Base-by-base conservation (phyloP, 441 rosid species). In the Pelargonium hybrid region DNA sequence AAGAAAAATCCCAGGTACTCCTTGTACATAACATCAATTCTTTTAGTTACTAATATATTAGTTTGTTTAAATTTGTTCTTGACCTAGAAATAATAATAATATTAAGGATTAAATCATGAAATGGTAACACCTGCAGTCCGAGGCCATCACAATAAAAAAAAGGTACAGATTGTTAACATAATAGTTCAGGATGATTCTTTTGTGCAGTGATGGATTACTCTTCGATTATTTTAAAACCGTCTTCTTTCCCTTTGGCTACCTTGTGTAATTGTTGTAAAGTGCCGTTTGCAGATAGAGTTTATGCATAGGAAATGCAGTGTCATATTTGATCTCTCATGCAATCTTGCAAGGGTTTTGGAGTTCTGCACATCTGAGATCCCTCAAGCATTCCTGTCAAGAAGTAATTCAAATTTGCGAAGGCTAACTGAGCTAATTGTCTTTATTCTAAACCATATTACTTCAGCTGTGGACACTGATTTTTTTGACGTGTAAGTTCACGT, bases 321-420 rank as follows among this genome's bases (percentile, higher is more conserved):
- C 72, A 89, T 92, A 79, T 95, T 89, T 78, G 98, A 92, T 82
- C 93, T 92, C 75, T 92, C 97, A 2, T 90, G 98, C 83, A 92
- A 91, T 78, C 98, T 95, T 39, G 87, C 96, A 39, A 89, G 87
- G 81, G 87, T 95, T 45, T 80, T 95, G 86, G 99, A 95, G 86
- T 95, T 95, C 85, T 95, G 90, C 77, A 90, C 96, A 66, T 82
- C 15, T 34, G 96, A 87, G 83, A 86, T 89, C 71, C 97, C 99
- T 70, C 94, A 82, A 75, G 93, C 92, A 17, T 95, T 95, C 76
- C 87, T 95, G 56, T 65, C 82, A 26, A 98, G 99, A 77, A 73
- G 87, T 21, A 97, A 88, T 76, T 92, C 92, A 68, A 95, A 95
- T 80, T 96, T 95, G 45, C 91, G 88, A 61, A 89, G 98, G 83